These are phyloP conservation scores for Dillenia turbinata DNA, from an alignment of 164 flowering plant genomes.

Conservation along the genomic window DNA sequence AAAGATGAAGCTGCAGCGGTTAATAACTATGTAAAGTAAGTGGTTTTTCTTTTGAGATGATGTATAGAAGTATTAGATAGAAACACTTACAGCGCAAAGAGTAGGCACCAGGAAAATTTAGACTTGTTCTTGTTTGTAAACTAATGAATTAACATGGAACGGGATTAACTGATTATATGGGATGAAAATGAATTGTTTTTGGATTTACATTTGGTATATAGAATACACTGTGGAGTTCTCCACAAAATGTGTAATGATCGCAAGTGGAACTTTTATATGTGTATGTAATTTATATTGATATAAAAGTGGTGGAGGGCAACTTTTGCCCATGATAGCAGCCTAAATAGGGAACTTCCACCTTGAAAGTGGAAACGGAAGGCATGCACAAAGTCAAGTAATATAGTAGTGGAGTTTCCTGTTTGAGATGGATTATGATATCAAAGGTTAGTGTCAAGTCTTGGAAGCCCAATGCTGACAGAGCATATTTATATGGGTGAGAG, in stretches of 20 bases:
- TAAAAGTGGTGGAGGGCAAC: background rate
- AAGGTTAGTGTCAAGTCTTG: background rate
- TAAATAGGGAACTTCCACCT: constrained; percentile 18
- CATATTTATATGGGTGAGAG: too few species aligned
- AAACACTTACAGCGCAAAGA: background rate
- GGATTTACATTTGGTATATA: too few species aligned
- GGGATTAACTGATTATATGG: too few species aligned
- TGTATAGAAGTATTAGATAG: background rate
- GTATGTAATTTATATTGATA: background rate
- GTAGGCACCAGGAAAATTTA: too few species aligned
- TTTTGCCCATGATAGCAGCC: constrained; percentile 3
- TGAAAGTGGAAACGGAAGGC: background rate
- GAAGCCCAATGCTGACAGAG: too few species aligned
- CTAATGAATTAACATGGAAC: too few species aligned
- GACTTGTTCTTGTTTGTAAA: too few species aligned
- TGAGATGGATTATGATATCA: constrained; percentile 6
- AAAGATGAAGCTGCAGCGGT: background rate
- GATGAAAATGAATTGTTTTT: too few species aligned
- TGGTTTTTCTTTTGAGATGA: background rate
- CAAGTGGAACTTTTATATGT: constrained; percentile 8
- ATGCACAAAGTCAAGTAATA: background rate
- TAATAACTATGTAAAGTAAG: background rate
- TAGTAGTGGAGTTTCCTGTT: constrained; percentile 7
- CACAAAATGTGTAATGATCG: constrained; percentile 10
- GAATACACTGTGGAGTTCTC: constrained; percentile 10